Percentiles rank a stretch among this genome's conserved stretches.
Conservation (phyloP, 225 moss, liverwort and hornwort genomes). For the Lunularia cruciata region DNA sequence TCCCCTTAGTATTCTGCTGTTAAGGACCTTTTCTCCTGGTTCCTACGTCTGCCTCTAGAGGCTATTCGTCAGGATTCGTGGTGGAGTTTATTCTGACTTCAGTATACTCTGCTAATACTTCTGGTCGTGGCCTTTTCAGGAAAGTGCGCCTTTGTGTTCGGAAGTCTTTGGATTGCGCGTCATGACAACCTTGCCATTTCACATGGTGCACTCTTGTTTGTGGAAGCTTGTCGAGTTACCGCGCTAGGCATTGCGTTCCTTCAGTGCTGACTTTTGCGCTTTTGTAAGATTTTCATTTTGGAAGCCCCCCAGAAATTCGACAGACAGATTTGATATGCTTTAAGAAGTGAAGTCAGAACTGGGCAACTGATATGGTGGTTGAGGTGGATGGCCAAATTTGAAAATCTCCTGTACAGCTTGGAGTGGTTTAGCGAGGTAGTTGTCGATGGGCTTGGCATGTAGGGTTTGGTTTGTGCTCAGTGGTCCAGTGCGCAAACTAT, state of each 20-base stretch:
- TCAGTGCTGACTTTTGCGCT: conserved; percentile 8
- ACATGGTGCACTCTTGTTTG: background rate
- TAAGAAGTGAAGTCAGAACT: conserved; percentile 17
- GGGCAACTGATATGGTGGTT: conserved; percentile 6
- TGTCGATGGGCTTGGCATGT: background rate
- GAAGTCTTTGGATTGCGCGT: conserved; percentile 51
- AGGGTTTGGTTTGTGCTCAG: conserved; percentile 15
- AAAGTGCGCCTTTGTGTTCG: conserved; percentile 59
- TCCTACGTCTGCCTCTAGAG: too few relatives aligned
- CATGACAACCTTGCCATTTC: conserved; percentile 20
- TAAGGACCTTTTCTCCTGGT: background rate
- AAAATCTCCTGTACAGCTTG: conserved; percentile 29
- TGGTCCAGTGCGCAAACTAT: background rate
- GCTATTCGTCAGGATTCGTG: too few relatives aligned
- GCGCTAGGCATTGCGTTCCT: conserved; percentile 19
- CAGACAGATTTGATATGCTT: background rate
- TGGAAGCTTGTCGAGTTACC: conserved; percentile 1
- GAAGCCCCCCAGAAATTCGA: background rate
- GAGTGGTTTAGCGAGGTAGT: conserved; percentile 18
- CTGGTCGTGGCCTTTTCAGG: conserved; percentile 27
- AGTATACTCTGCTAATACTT: background rate
- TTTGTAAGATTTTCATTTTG: conserved; percentile 21
- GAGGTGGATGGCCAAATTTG: conserved; percentile 17
- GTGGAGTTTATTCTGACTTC: too few relatives aligned
- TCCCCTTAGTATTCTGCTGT: too few relatives aligned